Base-by-base conservation (phyloP, 441 rosid species). In the Gossypium schwendimanii region DNA sequence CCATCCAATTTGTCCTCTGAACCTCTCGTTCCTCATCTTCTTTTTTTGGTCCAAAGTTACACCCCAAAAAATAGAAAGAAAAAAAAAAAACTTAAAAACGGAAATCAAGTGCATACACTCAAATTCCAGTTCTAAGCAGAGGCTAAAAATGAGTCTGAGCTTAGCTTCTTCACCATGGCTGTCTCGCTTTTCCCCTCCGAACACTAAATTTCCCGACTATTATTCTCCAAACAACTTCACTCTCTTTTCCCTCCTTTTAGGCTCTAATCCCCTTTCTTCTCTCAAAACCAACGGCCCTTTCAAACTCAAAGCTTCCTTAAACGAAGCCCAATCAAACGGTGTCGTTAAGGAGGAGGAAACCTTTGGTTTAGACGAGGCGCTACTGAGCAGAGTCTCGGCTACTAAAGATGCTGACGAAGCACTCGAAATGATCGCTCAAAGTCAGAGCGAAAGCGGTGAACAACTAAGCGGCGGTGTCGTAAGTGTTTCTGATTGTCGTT, bases 381-480 rank as follows among this genome's bases (percentile, higher is more conserved):
- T 84, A 74, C 78, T 94, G 11, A 50, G 72, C 20, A 75, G 81
- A 66, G 83, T 86, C 54, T 82, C 93, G 4, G 75, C 79, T 65
- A 88, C 86, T 61, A 81, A 82, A 73, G 91, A 88, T 54, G 91
- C 98, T 12, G 75, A 73, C 28, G 92, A 89, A 80, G 99, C 87
- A 4, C 76, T 94, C 52, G 70, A 78, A 49, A 72, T 89, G 3
- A 83, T 92, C 11, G 71, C 85, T 1, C 79, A 81, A 64, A 77
- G 72, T 24, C 58, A 26, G 71, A 50, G 44, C 2, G 15, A 67
- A 49, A 71, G 75, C 11, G 72, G 65, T 54, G 49, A 6, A n/a
- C 54, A 63, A 4, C 52, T 60, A 3, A 83, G 68, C 14, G 76
- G 84, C 45, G 93, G 95, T 21, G 72, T 86, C 50, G 80, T 92